A percentile compares a stretch with the other conserved stretches of the same genome.
Conservation (phyloP, 148 eudicot species). For the Cornus controversa region DNA sequence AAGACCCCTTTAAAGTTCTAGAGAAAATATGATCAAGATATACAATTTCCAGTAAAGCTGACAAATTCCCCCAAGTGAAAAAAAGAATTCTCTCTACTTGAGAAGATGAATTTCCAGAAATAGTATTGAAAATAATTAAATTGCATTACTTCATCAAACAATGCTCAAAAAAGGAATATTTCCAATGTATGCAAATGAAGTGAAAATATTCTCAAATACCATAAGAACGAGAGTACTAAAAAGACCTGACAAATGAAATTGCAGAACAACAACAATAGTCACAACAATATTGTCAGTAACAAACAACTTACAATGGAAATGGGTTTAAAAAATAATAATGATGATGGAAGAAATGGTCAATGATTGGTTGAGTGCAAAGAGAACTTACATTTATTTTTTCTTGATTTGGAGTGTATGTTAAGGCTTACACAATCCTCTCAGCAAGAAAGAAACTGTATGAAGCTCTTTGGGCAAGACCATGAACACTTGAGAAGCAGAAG, state of each 20-base stretch:
- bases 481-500: conserved; percentile 2
- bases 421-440: conserved; percentile 10
- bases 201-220: too few relatives aligned
- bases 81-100: background rate
- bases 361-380: background rate
- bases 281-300: background rate
- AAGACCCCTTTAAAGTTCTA: background rate
- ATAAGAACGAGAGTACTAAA: background rate
- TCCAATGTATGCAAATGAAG: background rate
- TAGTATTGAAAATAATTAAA: too few relatives aligned
- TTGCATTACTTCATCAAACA: background rate
- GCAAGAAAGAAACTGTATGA: background rate
- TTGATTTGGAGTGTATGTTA: background rate
- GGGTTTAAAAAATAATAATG: background rate
- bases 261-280: background rate
- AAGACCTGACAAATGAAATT: background rate
- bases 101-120: background rate
- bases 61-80: background rate
- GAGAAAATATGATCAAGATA: background rate
- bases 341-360: background rate
- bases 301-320: background rate
- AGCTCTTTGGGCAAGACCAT: background rate
- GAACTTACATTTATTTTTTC: background rate
- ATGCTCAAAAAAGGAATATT: background rate
- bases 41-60: background rate